Percentiles rank a stretch among this genome's conserved stretches.
Conservation (phyloP, 2,329 filamentous ascomycete genomes). For the Alternaria brassicicola region DNA sequence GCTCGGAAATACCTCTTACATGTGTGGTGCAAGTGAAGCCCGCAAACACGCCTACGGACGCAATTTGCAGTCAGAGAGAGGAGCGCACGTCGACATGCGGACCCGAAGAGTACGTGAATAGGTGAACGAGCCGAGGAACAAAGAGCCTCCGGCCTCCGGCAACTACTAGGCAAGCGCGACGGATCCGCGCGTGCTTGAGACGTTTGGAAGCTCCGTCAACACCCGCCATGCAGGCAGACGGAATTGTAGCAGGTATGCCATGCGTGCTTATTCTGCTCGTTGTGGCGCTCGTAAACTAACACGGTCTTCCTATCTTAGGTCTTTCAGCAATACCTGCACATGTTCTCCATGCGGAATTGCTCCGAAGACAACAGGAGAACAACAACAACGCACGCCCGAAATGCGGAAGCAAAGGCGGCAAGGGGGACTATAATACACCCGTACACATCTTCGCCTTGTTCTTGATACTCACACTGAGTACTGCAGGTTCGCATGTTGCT, state of each 20-base stretch:
- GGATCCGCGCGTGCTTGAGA: conserved; percentile 9
- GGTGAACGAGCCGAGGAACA: conserved; percentile 22
- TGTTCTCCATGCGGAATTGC: conserved; percentile 57
- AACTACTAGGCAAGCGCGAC: conserved; percentile 14
- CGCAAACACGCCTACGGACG: conserved; percentile 5
- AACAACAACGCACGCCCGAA: conserved; percentile 53
- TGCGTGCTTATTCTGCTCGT: neutral
- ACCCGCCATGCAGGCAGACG: conserved; percentile 26
- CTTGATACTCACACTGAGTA: conserved; percentile 62
- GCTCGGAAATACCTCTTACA: conserved; percentile 1
- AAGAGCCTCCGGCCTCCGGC: conserved; percentile 26
- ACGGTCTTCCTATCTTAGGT: conserved; percentile 19
- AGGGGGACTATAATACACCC: conserved; percentile 60
- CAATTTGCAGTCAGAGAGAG: neutral
- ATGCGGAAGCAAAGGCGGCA: conserved; percentile 58
- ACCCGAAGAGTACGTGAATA: neutral
- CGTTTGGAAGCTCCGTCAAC: conserved; percentile 15
- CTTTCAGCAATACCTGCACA: conserved; percentile 49
- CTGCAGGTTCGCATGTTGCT: conserved; percentile 51
- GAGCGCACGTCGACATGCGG: neutral
- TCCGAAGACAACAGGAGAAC: conserved; percentile 53
- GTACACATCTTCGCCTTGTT: conserved; percentile 64
- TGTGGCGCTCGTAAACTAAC: conserved; percentile 22
- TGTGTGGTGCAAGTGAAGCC: neutral
- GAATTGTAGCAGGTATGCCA: conserved; percentile 27